Evolutionary conservation across 2,329 filamentous ascomycete species (phyloP).

Genomic region (Trichophyton benhamiae): DNA sequence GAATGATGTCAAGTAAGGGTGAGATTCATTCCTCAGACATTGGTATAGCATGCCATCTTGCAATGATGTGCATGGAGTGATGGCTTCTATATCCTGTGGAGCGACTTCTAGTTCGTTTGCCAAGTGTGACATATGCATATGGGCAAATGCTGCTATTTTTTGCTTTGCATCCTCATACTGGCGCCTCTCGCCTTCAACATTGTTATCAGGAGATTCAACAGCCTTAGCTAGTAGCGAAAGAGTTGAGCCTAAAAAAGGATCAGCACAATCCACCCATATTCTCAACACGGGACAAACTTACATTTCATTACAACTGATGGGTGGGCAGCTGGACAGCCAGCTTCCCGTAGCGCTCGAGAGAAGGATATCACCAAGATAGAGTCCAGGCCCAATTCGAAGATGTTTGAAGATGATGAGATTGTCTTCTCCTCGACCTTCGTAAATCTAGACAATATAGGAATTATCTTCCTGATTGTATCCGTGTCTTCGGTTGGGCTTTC

Average conservation of each 20-base stretch:
- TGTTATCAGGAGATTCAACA: constrained; percentile 10
- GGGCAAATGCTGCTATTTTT: constrained; percentile 49
- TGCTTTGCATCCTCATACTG: constrained; percentile 44
- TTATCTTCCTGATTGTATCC: constrained; percentile 37
- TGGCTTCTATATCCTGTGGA: constrained; percentile 50
- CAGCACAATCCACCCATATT: constrained; percentile 27
- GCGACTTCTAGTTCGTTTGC: constrained; percentile 43
- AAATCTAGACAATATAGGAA: constrained; percentile 44
- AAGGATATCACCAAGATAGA: constrained; percentile 73
- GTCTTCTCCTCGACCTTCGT: constrained; percentile 33
- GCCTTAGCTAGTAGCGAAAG: constrained; percentile 30
- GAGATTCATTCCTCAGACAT: constrained; percentile 44
- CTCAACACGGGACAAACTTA: constrained; percentile 30
- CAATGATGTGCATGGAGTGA: constrained; percentile 71
- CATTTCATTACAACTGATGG: constrained; percentile 57
- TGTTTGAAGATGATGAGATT: constrained; percentile 48
- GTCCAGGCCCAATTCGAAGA: constrained; percentile 79
- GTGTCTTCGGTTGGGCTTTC: constrained; percentile 19
- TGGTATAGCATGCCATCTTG: constrained; percentile 77
- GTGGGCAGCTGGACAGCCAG: constrained; percentile 49
- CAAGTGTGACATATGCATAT: constrained; percentile 45
- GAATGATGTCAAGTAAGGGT: constrained; percentile 69
- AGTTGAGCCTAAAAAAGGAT: constrained; percentile 20
- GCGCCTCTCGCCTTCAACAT: constrained; percentile 10
- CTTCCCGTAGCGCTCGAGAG: constrained; percentile 49